Evolutionary conservation across 495 filamentous ascomycete species (phyloP), one percentile per base, ranked within the genome.

Genomic region (Cladorrhinum samala): DNA sequence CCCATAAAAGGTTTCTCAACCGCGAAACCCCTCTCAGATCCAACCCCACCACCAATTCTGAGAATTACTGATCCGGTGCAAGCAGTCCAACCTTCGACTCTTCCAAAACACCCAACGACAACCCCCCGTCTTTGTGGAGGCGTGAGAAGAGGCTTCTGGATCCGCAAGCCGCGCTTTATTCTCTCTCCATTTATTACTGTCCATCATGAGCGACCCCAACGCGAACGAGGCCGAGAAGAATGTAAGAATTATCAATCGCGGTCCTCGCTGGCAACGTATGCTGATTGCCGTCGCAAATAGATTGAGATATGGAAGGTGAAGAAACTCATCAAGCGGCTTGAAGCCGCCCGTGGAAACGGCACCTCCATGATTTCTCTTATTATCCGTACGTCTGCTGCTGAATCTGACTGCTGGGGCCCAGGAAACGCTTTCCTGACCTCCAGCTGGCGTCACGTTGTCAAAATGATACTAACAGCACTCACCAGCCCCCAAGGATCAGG

Each of bases 301-400:
- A 84, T 84, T 63, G 85, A 89, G 79, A 88, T 83, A 72, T 84
- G 81, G 81, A 84, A 84, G 74, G 80, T 98, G 56, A 98, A 98
- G 81, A 97, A 98, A 76, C 75, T 96, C 59, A 93, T 96, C 73
- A 96, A 95, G 76, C 85, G 91, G 50, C 86, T 96, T 60, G 92
- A 95, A 70, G 85, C 87, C 50, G 91, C 91, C 43, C 76, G 91
- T 61, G 91, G 91, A 69, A 96, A 96, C 78, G 91, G 91, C 74
- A 96, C 91, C 54, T 89, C 84, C 70, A 96, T 96, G 93, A 98
- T 98, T 68, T 96, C 92, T 30, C 82, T 98, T 60, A 97, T 98
- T 60, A 98, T 98, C 63, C 93, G 89, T 92, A 73, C 59, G 87
- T 78, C n/a, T 11, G 11, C 27, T n/a, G 39, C 14, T 45, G 13